phyloP scores from a whole-genome alignment of 148 eudicot genomes.

The Rheum nobile region DNA sequence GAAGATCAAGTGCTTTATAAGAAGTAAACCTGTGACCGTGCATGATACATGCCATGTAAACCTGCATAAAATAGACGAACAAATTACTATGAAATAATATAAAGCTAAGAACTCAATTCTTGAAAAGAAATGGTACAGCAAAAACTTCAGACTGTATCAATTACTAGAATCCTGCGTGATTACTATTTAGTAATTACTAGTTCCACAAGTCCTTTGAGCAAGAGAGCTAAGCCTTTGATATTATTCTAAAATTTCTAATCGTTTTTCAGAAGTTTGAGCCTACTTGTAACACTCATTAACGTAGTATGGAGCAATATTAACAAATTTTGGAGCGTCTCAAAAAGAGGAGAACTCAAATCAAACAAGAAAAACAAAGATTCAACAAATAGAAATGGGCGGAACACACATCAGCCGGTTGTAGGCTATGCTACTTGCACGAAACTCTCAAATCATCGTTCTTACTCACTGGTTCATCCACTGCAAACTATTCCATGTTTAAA shows the following conservation, averaged over 20 bases:
- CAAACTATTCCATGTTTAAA: neutral
- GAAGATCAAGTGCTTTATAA: neutral
- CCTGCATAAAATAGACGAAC: conserved; percentile 37
- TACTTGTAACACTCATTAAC: neutral
- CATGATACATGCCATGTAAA: conserved; percentile 84
- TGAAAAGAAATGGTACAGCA: neutral
- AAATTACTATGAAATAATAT: conserved; percentile 4
- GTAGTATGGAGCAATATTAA: neutral
- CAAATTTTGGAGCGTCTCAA: neutral
- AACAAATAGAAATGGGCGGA: neutral
- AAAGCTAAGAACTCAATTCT: neutral
- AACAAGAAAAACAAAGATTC: neutral
- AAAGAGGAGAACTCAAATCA: neutral
- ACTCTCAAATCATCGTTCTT: neutral
- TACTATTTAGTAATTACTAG: neutral
- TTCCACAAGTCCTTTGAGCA: neutral
- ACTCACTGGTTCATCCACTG: neutral
- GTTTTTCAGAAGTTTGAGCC: neutral
- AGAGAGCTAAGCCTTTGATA: neutral
- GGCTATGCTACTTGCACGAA: neutral
- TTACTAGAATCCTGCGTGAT: neutral
- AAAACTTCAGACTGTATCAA: neutral
- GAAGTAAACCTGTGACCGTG: conserved; percentile 60
- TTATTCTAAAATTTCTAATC: neutral
- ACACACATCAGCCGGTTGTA: neutral